Evolutionary conservation across 192 early-diverging fungal species (phyloP).

Genomic region (Umbelopsis ramanniana): DNA sequence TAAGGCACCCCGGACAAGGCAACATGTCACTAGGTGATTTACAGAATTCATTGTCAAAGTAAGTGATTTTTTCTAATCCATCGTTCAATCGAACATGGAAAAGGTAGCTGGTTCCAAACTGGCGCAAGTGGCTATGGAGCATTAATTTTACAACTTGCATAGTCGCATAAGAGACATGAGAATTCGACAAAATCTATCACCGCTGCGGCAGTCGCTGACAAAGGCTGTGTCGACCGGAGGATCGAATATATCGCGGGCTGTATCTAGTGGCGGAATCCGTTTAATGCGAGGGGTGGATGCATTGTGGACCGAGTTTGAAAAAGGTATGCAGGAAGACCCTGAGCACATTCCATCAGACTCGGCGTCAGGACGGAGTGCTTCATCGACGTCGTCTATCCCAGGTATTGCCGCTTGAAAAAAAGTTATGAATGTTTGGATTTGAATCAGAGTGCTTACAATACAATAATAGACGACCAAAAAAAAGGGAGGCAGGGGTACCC

Average conservation of each 20-base stretch:
- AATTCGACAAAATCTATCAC: conserved; percentile 51
- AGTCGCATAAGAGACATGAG: conserved; percentile 56
- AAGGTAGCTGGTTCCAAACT: too few species aligned
- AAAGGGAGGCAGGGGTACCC: conserved; percentile 1
- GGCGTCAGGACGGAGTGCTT: too few species aligned
- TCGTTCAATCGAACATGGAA: too few species aligned
- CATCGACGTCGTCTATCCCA: background rate
- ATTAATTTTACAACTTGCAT: conserved; percentile 1
- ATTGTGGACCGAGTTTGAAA: conserved; percentile 38
- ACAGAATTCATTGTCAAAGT: conserved; percentile 58
- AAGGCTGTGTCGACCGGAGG: conserved; percentile 55
- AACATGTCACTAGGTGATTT: conserved; percentile 52
- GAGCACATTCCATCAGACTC: background rate
- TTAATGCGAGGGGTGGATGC: conserved; percentile 40
- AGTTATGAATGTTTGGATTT: too few species aligned
- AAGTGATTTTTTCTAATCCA: conserved; percentile 1
- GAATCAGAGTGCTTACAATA: background rate
- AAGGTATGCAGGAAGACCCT: conserved; percentile 4
- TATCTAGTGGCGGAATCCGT: conserved; percentile 36
- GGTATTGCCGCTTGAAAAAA: background rate
- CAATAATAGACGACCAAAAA: background rate
- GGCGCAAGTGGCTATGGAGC: background rate
- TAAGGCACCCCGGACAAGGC: conserved; percentile 54
- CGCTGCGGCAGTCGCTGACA: conserved; percentile 49
- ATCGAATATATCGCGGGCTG: conserved; percentile 44